Percentiles rank a stretch among this genome's conserved stretches.
phyloP scores from a whole-genome alignment of 1,284 basidiomycete species.

The Melampsora medusae region DNA sequence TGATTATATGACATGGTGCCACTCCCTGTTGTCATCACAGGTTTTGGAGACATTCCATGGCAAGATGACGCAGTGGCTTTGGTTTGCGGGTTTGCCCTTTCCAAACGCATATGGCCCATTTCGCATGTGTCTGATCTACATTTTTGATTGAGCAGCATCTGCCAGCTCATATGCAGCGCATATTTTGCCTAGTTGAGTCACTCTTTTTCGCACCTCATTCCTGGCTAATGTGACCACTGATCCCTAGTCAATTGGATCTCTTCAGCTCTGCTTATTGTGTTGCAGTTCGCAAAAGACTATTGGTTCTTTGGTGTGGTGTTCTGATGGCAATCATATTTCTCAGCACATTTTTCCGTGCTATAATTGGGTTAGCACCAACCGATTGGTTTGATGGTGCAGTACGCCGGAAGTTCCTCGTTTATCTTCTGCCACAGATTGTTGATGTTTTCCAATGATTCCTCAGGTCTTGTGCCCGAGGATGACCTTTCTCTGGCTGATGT shows the following conservation, averaged over 20 bases:
- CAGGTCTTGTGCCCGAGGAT: slow-evolving; percentile 39
- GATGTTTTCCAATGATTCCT: not conserved
- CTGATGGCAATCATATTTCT: slow-evolving; percentile 41
- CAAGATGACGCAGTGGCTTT: slow-evolving; percentile 45
- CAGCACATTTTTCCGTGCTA: slow-evolving; percentile 40
- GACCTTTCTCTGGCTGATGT: slow-evolving; percentile 44
- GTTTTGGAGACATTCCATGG: slow-evolving; percentile 44
- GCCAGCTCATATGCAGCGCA: slow-evolving; percentile 44
- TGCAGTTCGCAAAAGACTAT: slow-evolving; percentile 26
- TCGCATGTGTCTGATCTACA: not conserved
- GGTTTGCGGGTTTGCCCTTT: slow-evolving; percentile 24
- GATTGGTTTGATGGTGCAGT: slow-evolving; percentile 43
- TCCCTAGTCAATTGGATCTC: too few species aligned
- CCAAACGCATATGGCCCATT: not conserved
- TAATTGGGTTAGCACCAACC: slow-evolving; percentile 25
- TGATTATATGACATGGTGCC: too few species aligned
- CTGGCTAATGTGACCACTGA: too few species aligned
- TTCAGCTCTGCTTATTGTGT: slow-evolving; percentile 43
- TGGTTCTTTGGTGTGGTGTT: slow-evolving; percentile 32
- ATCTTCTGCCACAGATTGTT: not conserved
- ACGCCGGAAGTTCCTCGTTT: not conserved
- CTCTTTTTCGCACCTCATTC: not conserved
- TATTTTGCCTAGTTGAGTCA: slow-evolving; percentile 40
- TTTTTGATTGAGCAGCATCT: slow-evolving; percentile 24
- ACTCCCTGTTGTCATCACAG: not conserved